Evolutionary conservation across 163 green algal genomes (phyloP).

Genomic region (Chlamydomonas reinhardtii): DNA sequence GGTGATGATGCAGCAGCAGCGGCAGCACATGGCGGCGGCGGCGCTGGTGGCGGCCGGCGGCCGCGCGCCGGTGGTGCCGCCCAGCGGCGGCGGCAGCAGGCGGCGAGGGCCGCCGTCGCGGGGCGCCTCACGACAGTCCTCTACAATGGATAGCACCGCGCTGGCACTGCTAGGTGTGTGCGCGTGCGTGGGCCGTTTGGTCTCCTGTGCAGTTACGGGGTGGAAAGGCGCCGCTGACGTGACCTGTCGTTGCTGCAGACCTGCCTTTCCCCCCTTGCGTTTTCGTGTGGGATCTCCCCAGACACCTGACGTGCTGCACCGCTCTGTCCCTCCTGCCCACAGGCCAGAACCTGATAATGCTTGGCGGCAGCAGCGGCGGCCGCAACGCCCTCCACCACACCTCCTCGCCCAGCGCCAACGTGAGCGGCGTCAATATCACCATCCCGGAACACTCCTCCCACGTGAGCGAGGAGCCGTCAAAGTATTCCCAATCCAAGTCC

Average conservation of each 20-base stretch:
- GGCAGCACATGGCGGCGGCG: neutral
- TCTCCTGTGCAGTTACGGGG: too few species aligned
- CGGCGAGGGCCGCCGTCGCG: neutral
- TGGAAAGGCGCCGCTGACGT: too few species aligned
- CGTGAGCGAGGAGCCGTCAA: too few species aligned
- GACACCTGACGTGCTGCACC: too few species aligned
- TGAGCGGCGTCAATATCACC: conserved; percentile 17
- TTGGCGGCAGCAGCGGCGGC: conserved; percentile 20
- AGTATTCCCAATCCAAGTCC: too few species aligned
- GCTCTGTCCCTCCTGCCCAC: neutral
- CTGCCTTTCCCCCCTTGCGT: too few species aligned
- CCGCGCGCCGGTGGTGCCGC: too few species aligned
- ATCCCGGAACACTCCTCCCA: too few species aligned
- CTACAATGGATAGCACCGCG: conserved; percentile 10
- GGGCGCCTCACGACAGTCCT: neutral
- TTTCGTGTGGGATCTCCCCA: too few species aligned
- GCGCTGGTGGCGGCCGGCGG: neutral
- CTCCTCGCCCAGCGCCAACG: conserved; percentile 1
- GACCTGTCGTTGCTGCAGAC: too few species aligned
- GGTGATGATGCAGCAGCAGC: neutral
- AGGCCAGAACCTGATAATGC: conserved; percentile 36
- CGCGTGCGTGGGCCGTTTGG: too few species aligned
- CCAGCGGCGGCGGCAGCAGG: neutral
- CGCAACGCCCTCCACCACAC: neutral
- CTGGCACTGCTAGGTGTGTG: conserved; percentile 30